These are phyloP conservation scores for Ascochyta pisi DNA, from an alignment of 2,329 filamentous ascomycete species.

Conservation along the genomic window DNA sequence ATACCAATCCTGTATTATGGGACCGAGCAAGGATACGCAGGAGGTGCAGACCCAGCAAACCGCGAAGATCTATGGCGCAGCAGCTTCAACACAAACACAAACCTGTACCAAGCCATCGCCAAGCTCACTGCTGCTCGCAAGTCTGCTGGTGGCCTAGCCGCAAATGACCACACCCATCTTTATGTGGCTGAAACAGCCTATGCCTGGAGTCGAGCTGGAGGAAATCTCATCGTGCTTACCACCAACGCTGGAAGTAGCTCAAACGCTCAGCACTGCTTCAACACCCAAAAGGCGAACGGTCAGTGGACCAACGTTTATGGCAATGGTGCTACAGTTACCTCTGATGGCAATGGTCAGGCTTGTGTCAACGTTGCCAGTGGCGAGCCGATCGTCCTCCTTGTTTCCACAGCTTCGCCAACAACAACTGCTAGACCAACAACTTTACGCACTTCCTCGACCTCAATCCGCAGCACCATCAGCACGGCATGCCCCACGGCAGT, in stretches of 20 bases:
- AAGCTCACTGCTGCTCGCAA: conserved; percentile 38
- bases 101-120: conserved; percentile 40
- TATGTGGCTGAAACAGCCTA: conserved; percentile 54
- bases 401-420: conserved; percentile 16
- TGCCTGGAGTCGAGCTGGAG: conserved; percentile 55
- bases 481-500: conserved; percentile 40
- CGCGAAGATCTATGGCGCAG: conserved; percentile 52
- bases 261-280: conserved; percentile 53
- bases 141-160: conserved; percentile 51
- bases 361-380: conserved; percentile 54
- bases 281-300: conserved; percentile 48
- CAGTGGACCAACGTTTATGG: conserved; percentile 53
- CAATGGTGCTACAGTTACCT: conserved; percentile 45
- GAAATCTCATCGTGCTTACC: conserved; percentile 56
- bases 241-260: conserved; percentile 53
- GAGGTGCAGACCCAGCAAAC: conserved; percentile 49
- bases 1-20: conserved; percentile 53
- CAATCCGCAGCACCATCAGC: neutral
- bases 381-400: conserved; percentile 52
- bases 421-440: conserved; percentile 19
- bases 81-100: conserved; percentile 40
- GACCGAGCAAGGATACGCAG: conserved; percentile 48
- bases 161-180: conserved; percentile 55
- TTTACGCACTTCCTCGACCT: conserved; percentile 8
- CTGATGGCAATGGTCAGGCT: conserved; percentile 52